phyloP scores from a whole-genome alignment of 805 yeast genomes.

The Citeromyces matritensis region DNA sequence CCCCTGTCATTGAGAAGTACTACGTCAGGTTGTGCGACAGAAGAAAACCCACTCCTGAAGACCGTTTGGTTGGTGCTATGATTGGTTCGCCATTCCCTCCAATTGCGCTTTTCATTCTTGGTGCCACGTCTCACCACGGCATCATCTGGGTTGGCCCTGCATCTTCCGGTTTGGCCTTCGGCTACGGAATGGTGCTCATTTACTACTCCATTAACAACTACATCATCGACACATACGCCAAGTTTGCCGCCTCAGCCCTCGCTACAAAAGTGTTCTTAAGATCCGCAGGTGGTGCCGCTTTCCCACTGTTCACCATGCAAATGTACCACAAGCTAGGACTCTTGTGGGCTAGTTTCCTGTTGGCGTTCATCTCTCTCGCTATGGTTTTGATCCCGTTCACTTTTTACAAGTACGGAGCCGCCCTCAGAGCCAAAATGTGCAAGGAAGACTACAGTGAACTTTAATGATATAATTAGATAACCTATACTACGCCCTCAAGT shows the following conservation, averaged over 20 bases:
- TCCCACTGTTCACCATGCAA: constrained; percentile 69
- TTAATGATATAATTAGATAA: no score
- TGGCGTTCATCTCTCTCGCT: constrained; percentile 65
- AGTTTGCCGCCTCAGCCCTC: constrained; percentile 66
- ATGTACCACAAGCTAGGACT: constrained; percentile 64
- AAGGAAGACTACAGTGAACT: constrained; percentile 38
- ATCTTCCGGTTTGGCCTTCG: constrained; percentile 41
- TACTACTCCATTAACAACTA: constrained; percentile 57
- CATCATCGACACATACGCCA: constrained; percentile 80
- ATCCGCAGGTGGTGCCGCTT: constrained; percentile 78
- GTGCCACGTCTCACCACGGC: constrained; percentile 47
- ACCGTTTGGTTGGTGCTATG: constrained; percentile 69
- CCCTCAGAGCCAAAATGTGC: constrained; percentile 47
- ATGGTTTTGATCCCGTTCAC: constrained; percentile 63
- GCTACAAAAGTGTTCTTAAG: constrained; percentile 74
- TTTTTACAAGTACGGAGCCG: constrained; percentile 53
- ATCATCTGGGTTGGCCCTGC: constrained; percentile 57
- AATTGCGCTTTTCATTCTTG: constrained; percentile 62
- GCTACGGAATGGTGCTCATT: constrained; percentile 46
- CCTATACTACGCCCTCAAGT: no score
- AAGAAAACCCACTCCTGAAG: constrained; percentile 64
- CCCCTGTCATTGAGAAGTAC: constrained; percentile 54
- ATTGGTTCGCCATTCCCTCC: constrained; percentile 76
- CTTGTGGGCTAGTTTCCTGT: constrained; percentile 70
- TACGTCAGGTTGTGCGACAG: constrained; percentile 35